Percentiles rank a stretch among this genome's conserved stretches.
These are phyloP conservation scores for Heliocybe sulcata DNA, from an alignment of 1,284 basidiomycete genomes.

Conservation along the genomic window DNA sequence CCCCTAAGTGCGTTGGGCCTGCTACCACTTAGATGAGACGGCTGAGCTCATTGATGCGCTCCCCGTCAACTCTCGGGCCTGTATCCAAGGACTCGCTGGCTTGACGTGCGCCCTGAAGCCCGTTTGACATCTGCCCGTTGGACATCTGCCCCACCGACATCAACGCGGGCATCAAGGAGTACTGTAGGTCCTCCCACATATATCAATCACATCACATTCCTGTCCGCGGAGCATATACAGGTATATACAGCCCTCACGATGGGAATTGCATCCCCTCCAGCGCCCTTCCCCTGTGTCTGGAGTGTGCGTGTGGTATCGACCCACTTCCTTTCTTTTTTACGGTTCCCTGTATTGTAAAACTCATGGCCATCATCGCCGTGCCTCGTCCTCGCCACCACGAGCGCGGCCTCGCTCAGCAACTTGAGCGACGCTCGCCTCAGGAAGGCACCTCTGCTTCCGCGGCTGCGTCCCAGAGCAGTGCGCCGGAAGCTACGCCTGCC, in stretches of 20 bases:
- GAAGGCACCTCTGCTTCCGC: constrained; percentile 8
- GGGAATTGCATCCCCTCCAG: neutral
- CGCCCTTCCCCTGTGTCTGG: neutral
- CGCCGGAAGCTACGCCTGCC: constrained; percentile 5
- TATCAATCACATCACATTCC: neutral
- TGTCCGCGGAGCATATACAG: neutral
- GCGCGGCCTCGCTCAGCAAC: constrained; percentile 15
- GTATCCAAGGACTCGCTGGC: neutral
- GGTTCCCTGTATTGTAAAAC: neutral
- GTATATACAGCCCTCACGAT: neutral
- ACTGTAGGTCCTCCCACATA: neutral
- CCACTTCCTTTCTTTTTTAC: constrained; percentile 4
- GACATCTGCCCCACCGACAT: neutral
- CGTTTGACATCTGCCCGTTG: neutral
- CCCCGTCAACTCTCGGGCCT: no score
- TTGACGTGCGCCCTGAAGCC: neutral
- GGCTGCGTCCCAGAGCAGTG: constrained; percentile 8
- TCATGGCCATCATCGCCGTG: constrained; percentile 2
- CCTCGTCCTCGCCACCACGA: constrained; percentile 4
- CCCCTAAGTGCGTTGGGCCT: no score
- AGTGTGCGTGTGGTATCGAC: neutral
- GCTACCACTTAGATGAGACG: no score
- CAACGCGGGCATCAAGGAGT: neutral
- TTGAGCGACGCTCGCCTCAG: constrained; percentile 13
- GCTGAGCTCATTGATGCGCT: no score